Evolutionary conservation across 1,284 basidiomycete species (phyloP).

Genomic region (Meira miltonrushii): DNA sequence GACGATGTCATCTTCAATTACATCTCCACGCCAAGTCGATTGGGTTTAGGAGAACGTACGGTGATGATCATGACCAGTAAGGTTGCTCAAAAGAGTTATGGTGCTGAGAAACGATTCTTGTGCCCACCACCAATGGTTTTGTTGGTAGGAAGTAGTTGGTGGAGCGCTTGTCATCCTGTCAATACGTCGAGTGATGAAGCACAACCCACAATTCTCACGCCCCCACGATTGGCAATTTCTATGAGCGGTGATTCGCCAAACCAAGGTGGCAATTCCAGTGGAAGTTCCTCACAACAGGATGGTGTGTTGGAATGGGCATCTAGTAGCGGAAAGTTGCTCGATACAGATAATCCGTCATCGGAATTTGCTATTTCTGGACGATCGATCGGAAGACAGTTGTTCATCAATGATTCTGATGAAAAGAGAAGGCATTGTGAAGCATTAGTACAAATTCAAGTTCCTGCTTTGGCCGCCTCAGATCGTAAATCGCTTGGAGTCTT

Average conservation of each 20-base stretch:
- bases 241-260: slow-evolving; percentile 83
- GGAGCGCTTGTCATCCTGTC: slow-evolving; percentile 54
- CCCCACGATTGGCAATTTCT: slow-evolving; percentile 78
- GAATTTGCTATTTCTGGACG: slow-evolving; percentile 59
- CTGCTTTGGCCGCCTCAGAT: slow-evolving; percentile 62
- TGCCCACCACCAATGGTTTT: slow-evolving; percentile 93
- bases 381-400: slow-evolving; percentile 81
- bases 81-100: slow-evolving; percentile 94
- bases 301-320: slow-evolving; percentile 78
- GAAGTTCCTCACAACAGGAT: slow-evolving; percentile 52
- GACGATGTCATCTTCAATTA: slow-evolving; percentile 56
- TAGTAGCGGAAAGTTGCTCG: slow-evolving; percentile 72
- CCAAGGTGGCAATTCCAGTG: slow-evolving; percentile 52
- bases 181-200: slow-evolving; percentile 54
- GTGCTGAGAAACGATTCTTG: slow-evolving; percentile 90
- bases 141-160: slow-evolving; percentile 92
- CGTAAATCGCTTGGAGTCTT: slow-evolving; percentile 64
- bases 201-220: slow-evolving; percentile 62
- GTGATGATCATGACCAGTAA: slow-evolving; percentile 93
- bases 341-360: slow-evolving; percentile 61
- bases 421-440: slow-evolving; percentile 43
- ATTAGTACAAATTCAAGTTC: slow-evolving; percentile 66
- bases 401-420: slow-evolving; percentile 70
- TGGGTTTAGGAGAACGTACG: slow-evolving; percentile 84
- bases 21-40: slow-evolving; percentile 73